Evolutionary conservation across 352 stramenopile genomes (phyloP).

Genomic region (Globisporangium viniferum): DNA sequence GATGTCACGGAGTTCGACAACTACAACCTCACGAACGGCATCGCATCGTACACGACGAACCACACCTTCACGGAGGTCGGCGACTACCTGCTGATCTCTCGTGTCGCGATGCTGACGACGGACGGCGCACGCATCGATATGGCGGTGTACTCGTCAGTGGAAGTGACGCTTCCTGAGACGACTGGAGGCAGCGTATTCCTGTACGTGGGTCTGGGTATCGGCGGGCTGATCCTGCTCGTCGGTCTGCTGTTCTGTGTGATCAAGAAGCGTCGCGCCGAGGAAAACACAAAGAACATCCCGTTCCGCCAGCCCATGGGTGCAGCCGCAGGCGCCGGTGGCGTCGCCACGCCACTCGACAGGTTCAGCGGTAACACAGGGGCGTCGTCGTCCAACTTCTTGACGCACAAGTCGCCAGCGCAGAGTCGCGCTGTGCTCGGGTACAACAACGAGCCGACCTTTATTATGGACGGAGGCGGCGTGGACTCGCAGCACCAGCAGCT

Average conservation of each 20-base stretch:
- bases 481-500: constrained; percentile 26
- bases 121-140: constrained; percentile 77
- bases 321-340: constrained; percentile 11
- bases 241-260: constrained; percentile 69
- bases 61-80: constrained; percentile 56
- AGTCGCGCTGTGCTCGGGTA: constrained; percentile 27
- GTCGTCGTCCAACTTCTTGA: constrained; percentile 66
- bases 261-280: constrained; percentile 55
- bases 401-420: constrained; percentile 51
- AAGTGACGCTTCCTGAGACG: constrained; percentile 49
- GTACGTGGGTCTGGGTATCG: constrained; percentile 71
- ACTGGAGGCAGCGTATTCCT: constrained; percentile 52
- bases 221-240: constrained; percentile 56
- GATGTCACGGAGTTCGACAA: constrained; percentile 44
- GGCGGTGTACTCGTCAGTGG: constrained; percentile 74
- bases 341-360: constrained; percentile 28
- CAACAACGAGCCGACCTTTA: constrained; percentile 34
- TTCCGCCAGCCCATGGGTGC: constrained; percentile 53
- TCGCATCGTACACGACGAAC: constrained; percentile 48
- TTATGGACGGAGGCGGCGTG: constrained; percentile 32
- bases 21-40: constrained; percentile 61
- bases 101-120: constrained; percentile 64
- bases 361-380: constrained; percentile 53
- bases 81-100: constrained; percentile 66
- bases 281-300: constrained; percentile 69